Conservation (phyloP, 2,329 filamentous ascomycete genomes). For the Ceratocystis huliohia region DNA sequence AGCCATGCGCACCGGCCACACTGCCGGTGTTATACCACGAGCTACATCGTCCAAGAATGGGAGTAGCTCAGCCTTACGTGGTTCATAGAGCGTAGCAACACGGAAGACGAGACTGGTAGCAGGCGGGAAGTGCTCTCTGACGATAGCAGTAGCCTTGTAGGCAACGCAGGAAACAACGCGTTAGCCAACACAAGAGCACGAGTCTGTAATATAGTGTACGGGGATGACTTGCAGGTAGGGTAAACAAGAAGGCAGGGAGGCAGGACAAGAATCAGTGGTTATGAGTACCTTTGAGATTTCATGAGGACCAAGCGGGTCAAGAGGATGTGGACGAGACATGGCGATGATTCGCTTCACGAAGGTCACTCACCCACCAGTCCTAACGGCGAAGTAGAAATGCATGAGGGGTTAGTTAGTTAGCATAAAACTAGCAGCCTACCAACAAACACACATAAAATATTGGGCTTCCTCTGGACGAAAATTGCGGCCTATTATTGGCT, state of each 20-base stretch:
- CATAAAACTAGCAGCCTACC: too few relatives aligned
- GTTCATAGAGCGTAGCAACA: constrained; percentile 39
- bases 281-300: constrained; percentile 24
- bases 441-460: too few relatives aligned
- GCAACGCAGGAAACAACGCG: neutral
- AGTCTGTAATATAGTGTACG: too few relatives aligned
- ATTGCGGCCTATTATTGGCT: neutral
- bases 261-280: neutral
- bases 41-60: constrained; percentile 33
- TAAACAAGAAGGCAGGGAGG: constrained; percentile 10
- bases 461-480: too few relatives aligned
- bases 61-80: constrained; percentile 36
- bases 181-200: neutral
- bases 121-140: constrained; percentile 18
- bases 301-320: constrained; percentile 25
- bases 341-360: neutral
- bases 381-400: too few relatives aligned
- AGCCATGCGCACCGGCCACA: constrained; percentile 29
- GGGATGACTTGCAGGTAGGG: neutral
- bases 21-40: constrained; percentile 18
- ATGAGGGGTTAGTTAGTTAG: too few relatives aligned
- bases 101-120: constrained; percentile 31
- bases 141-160: constrained; percentile 10
- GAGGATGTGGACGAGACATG: constrained; percentile 22
- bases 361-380: too few relatives aligned